Evolutionary conservation across 2,329 filamentous ascomycete genomes (phyloP).

Genomic region (Dactylellina cionopaga): DNA sequence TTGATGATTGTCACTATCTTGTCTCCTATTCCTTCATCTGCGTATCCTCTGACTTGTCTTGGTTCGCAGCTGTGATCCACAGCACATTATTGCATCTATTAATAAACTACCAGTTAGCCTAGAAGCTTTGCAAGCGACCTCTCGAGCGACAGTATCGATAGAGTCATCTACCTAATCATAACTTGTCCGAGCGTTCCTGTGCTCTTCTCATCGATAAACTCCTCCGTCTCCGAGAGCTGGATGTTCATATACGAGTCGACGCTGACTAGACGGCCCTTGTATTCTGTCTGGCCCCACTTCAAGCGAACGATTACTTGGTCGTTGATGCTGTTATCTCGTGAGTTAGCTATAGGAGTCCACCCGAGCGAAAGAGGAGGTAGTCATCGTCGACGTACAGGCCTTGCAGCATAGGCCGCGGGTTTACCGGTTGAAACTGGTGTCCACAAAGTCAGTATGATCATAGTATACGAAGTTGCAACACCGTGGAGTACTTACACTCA

Average conservation of each 20-base stretch:
- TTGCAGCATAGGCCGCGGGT: constrained; percentile 96
- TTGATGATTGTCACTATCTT: constrained; percentile 46
- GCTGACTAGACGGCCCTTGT: constrained; percentile 90
- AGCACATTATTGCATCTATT: constrained; percentile 97
- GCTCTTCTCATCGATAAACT: constrained; percentile 88
- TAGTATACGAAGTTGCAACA: too few species aligned
- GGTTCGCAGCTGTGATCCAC: constrained; percentile 70
- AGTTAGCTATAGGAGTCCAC: neutral
- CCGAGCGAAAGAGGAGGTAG: constrained; percentile 1
- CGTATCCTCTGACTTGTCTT: constrained; percentile 64
- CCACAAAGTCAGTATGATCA: constrained; percentile 11
- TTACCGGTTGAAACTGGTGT: constrained; percentile 85
- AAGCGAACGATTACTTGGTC: constrained; percentile 89
- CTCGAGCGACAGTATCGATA: too few species aligned
- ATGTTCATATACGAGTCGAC: constrained; percentile 99
- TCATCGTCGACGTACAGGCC: constrained; percentile 80
- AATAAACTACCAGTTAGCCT: neutral
- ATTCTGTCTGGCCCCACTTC: constrained; percentile 98
- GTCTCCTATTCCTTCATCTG: constrained; percentile 62
- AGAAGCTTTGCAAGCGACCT: neutral
- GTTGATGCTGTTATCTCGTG: constrained; percentile 72
- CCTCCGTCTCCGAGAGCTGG: constrained; percentile 87
- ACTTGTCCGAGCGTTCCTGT: constrained; percentile 89
- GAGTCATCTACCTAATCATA: constrained; percentile 76
- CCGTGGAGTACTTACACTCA: constrained; percentile 32